These are phyloP conservation scores for Hyparrhenia diplandra DNA, from an alignment of 176 grass and related monocot genomes.

Conservation along the genomic window DNA sequence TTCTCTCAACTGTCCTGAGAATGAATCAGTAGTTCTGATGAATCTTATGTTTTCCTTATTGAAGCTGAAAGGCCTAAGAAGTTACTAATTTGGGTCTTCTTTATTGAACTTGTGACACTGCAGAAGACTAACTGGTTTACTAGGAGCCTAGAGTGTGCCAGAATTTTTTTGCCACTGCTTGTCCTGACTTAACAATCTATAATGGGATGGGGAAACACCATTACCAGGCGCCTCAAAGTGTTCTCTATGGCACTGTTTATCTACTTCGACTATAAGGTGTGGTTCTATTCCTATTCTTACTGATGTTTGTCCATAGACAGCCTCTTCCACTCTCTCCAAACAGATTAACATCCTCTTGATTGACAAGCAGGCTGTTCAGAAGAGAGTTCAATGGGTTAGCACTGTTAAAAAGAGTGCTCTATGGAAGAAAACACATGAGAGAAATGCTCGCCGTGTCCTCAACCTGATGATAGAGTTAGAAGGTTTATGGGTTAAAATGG, in stretches of 20 bases:
- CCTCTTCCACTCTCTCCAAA: background rate
- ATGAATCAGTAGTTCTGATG: background rate
- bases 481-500: slow-evolving; percentile 95
- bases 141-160: background rate
- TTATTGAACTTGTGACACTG: slow-evolving; percentile 21
- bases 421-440: slow-evolving; percentile 77
- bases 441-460: slow-evolving; percentile 88
- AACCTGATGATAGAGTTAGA: slow-evolving; percentile 92
- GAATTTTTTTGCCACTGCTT: background rate
- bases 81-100: slow-evolving; percentile 14
- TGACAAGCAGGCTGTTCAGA: slow-evolving; percentile 70
- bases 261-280: slow-evolving; percentile 89
- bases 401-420: slow-evolving; percentile 49
- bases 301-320: slow-evolving; percentile 17
- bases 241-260: slow-evolving; percentile 67
- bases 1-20: slow-evolving; percentile 1
- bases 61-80: background rate
- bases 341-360: slow-evolving; percentile 37
- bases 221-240: slow-evolving; percentile 73
- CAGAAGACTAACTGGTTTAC: slow-evolving; percentile 4
- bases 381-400: slow-evolving; percentile 76
- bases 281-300: background rate
- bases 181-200: slow-evolving; percentile 12
- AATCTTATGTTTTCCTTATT: slow-evolving; percentile 1
- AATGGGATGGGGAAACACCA: slow-evolving; percentile 83